Base-by-base conservation (phyloP, 108 stramenopile species). In the Nitzschia sp. region DNA sequence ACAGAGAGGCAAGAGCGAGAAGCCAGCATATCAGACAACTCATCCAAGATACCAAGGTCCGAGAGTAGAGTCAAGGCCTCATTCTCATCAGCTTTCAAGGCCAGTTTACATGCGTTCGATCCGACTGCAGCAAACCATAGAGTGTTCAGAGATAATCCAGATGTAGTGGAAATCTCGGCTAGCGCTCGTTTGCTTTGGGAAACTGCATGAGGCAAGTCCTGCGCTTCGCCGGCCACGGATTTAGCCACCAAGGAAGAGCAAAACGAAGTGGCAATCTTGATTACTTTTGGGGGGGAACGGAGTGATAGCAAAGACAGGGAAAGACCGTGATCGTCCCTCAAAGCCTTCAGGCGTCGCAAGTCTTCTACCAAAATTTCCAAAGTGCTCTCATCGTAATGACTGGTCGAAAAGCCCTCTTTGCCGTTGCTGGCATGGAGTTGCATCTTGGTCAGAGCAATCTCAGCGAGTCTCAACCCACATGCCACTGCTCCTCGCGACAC, bases 1-100 rank as follows among this genome's bases (percentile, higher is more conserved):
- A 76, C 57, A 39, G 75, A 53, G n/a, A 76, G 34, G 61, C 75
- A 76, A 41, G 63, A 63, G 41, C 75, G 61, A 26, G 75, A 48
- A 34, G 69, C 59, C 10, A 68, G 51, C 40, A 52, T 38, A 40
- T 51, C 51, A 8, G 62, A 40, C 3, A 53, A 44, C 17, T 53
- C 53, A 40, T 69, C 75, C 14, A 69, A 41, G 19, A 76, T 46
- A 10, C 75, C 67, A 48, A 69, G 52, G 58, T 76, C 75, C 0
- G 63, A 22, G 19, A 76, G 37, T 37, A 76, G 65, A 29, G 59
- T 38, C 10, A 76, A 39, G 12, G 58, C 62, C 40, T 69, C 53
- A 24, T 59, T 22, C 10, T 48, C 68, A 14, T 43, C 51, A 8
- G 68, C 51, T 51, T 62, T 53, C 38, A 63, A 59, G 9, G 67